Percentiles rank a stretch among this genome's conserved stretches.
Evolutionary conservation across 2,329 filamentous ascomycete genomes (phyloP).

Genomic region (Colletotrichum musicola): DNA sequence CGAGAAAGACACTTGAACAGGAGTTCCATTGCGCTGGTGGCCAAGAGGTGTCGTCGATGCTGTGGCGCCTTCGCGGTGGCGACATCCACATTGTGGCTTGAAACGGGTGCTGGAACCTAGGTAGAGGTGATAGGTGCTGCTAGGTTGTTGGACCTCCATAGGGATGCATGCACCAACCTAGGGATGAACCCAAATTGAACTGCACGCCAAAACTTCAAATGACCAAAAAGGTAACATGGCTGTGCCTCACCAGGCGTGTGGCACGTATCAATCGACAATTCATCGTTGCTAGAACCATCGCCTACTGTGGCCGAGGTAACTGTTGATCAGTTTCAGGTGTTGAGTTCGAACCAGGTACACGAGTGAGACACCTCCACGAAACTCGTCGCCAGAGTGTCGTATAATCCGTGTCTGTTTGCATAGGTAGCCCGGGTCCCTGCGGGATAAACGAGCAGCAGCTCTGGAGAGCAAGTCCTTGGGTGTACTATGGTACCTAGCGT

Average conservation of each 20-base stretch:
- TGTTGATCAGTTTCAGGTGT: no score
- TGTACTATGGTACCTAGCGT: neutral
- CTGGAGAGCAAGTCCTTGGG: neutral
- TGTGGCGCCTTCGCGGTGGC: constrained; percentile 33
- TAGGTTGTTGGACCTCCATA: no score
- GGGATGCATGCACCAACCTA: neutral
- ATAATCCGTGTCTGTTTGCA: neutral
- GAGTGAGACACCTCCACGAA: neutral
- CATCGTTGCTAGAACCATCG: no score
- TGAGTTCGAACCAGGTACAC: neutral
- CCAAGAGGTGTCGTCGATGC: constrained; percentile 33
- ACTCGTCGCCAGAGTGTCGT: neutral
- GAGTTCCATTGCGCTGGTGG: neutral
- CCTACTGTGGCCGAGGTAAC: no score
- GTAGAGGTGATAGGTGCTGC: no score
- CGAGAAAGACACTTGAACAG: no score
- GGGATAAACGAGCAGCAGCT: neutral
- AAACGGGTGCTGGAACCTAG: neutral
- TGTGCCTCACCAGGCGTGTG: neutral
- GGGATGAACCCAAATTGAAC: constrained; percentile 27
- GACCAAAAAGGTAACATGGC: neutral
- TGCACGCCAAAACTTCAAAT: constrained; percentile 23
- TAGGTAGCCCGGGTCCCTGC: neutral
- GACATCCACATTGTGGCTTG: constrained; percentile 37
- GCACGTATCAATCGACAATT: no score